Evolutionary conservation across 371 early-diverging fungal species (phyloP).

Genomic region (Amoeboaphelidium protococcarum): DNA sequence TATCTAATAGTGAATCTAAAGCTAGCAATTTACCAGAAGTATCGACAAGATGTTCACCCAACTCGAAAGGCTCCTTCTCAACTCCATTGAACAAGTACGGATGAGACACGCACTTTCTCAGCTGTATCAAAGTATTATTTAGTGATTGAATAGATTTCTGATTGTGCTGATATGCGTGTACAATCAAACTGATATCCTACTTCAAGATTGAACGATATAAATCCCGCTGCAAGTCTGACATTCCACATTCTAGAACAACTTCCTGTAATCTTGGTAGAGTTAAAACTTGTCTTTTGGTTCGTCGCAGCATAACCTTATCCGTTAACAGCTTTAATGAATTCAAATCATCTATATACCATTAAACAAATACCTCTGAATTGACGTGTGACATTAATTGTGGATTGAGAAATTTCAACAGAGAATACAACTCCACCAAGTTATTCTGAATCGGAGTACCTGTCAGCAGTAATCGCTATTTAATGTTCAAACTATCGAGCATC

Average conservation of each 20-base stretch:
- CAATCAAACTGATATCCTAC: no score
- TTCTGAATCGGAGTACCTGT: slow-evolving; percentile 80
- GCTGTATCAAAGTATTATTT: slow-evolving; percentile 43
- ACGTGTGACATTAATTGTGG: slow-evolving; percentile 16
- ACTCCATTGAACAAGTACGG: slow-evolving; percentile 88
- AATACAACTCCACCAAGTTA: slow-evolving; percentile 49
- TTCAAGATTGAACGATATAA: not conserved
- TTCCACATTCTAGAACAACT: not conserved
- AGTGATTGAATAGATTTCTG: not conserved
- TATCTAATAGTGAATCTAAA: slow-evolving; percentile 69
- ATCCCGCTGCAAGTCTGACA: not conserved
- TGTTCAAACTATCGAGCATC: slow-evolving; percentile 40
- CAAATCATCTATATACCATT: no score
- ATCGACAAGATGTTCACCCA: slow-evolving; percentile 56
- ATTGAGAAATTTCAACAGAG: slow-evolving; percentile 52
- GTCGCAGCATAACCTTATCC: no score
- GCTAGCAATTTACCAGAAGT: slow-evolving; percentile 90
- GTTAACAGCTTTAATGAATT: no score
- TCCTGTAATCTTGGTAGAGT: not conserved
- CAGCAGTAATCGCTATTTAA: slow-evolving; percentile 45
- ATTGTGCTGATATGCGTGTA: no score
- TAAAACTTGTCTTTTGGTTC: no score
- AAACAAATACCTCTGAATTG: no score
- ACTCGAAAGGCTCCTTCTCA: slow-evolving; percentile 32
- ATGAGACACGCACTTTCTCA: slow-evolving; percentile 96